Base-by-base conservation (phyloP, 1,284 basidiomycete species). In the Crepidotus sp. region DNA sequence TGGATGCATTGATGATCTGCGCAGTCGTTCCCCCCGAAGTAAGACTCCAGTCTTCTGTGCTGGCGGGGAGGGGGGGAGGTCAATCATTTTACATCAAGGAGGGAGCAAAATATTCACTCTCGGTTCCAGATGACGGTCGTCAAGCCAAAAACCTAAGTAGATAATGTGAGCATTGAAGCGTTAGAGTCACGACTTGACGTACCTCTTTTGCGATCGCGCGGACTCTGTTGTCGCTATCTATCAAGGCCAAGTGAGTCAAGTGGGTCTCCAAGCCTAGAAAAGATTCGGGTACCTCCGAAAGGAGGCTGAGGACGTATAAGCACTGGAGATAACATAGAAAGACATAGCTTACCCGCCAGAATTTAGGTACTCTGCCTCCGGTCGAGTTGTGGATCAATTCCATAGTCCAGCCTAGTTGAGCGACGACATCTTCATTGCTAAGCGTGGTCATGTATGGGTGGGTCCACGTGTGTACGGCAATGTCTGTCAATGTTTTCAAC, bases 361-460 rank as follows among this genome's bases (percentile, higher is more conserved):
- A 85, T 45, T 69, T 71, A 11, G 85, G 79, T 5, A 87, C 56
- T 10, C 76, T 74, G 6, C 84, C 85, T 44, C 80, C 83, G 6
- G 85, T 87, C 2, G 80, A 80, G 58, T 91, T 81, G 57, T 83
- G 77, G 52, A 94, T 86, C 54, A 92, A 68, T 62, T 83, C 72
- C 69, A 86, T 79, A 1, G 85, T 82, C 80, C 82, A 93, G 7
- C 83, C 91, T 49, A 94, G 68, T 70, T 44, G 80, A 21, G 74
- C 88, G 31, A 93, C 53, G 40, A 92, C 61, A 48, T 82, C 69
- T 42, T 71, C 58, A 61, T 91, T 88, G 42, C 68, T 71, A 49
- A 84, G 68, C 2, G 83, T 80, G 6, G 89, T 87, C 80, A 86
- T 87, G 65, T 80, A 83, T 26, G 76, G 83, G 55, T 89, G 86